Conservation (phyloP, 2,329 filamentous ascomycete genomes). For the Zymoseptoria tritici region DNA sequence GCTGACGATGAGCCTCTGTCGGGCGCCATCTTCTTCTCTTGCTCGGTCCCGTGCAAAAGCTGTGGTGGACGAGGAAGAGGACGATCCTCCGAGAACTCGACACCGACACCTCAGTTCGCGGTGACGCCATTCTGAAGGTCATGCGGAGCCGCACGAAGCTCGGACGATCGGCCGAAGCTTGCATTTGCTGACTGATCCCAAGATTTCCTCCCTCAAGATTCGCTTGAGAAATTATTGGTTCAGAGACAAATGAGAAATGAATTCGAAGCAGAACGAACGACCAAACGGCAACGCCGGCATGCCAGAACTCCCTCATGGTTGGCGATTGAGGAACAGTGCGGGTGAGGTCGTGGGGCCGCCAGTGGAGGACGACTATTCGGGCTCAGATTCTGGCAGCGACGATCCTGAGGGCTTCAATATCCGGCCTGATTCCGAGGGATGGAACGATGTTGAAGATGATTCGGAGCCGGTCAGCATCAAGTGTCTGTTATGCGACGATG, state of each 20-base stretch:
- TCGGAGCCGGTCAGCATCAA: conserved; percentile 32
- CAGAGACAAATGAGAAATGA: neutral
- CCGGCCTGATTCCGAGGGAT: conserved; percentile 33
- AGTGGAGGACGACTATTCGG: conserved; percentile 18
- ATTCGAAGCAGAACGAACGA: neutral
- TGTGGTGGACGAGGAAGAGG: neutral
- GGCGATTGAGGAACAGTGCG: conserved; percentile 19
- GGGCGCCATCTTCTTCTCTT: conserved; percentile 27
- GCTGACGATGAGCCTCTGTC: conserved; percentile 23
- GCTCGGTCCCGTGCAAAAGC: neutral
- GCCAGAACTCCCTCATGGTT: conserved; percentile 19
- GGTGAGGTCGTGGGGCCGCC: conserved; percentile 18
- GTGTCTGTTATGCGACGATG: conserved; percentile 35
- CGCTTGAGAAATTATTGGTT: neutral
- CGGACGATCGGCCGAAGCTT: neutral
- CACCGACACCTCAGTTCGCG: neutral
- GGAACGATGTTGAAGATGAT: conserved; percentile 40
- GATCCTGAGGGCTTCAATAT: conserved; percentile 20
- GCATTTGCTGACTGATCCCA: neutral
- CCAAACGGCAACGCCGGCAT: conserved; percentile 3
- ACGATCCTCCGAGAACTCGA: neutral
- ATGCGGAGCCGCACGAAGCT: neutral
- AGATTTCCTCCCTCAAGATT: neutral
- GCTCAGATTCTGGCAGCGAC: conserved; percentile 10
- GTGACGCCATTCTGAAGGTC: neutral